Conservation (phyloP, 805 yeast species). For the Pichia exigua region DNA sequence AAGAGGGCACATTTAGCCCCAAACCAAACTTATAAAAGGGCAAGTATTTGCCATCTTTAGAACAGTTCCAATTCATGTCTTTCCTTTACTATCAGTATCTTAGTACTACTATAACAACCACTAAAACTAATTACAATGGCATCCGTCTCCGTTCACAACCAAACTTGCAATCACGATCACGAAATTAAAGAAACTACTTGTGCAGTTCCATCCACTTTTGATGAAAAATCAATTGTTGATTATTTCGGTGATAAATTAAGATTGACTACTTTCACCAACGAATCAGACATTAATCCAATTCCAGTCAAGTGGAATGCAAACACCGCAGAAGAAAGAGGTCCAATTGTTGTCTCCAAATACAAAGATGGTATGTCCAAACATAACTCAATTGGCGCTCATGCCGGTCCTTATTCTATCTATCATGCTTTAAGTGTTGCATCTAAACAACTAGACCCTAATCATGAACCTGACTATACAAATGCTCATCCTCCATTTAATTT, state of each 20-base stretch:
- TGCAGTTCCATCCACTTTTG: slow-evolving; percentile 6
- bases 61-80: no score
- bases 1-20: background rate
- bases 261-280: slow-evolving; percentile 48
- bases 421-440: slow-evolving; percentile 62
- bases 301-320: slow-evolving; percentile 46
- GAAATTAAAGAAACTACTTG: background rate
- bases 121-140: background rate
- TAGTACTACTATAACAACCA: background rate
- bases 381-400: slow-evolving; percentile 58
- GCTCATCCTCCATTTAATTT: slow-evolving; percentile 54
- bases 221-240: slow-evolving; percentile 4
- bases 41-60: background rate
- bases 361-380: slow-evolving; percentile 43
- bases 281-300: slow-evolving; percentile 41
- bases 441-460: slow-evolving; percentile 43
- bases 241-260: slow-evolving; percentile 27
- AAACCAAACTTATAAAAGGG: background rate
- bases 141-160: background rate
- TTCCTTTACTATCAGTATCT: no score
- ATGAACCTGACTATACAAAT: slow-evolving; percentile 53
- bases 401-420: slow-evolving; percentile 57
- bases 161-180: slow-evolving; percentile 1
- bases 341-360: slow-evolving; percentile 47
- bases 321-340: slow-evolving; percentile 44